phyloP scores from a whole-genome alignment of 192 early-diverging fungal species.

The Coemansia sp. region DNA sequence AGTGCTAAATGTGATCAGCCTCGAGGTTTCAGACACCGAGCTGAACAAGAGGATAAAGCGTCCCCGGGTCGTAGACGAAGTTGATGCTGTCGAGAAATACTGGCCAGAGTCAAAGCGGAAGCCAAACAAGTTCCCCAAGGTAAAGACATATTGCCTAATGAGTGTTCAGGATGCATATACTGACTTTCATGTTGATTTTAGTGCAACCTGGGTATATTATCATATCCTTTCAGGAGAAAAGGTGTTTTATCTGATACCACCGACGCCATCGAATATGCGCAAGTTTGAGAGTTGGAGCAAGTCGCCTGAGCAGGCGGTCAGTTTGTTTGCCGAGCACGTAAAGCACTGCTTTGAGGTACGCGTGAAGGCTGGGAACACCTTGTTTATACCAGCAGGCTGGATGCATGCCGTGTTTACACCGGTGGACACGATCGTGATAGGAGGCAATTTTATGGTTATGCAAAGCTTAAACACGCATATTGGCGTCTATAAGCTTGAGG shows the following conservation, averaged over 20 bases:
- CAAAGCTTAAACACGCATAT: slow-evolving; percentile 80
- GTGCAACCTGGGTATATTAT: slow-evolving; percentile 86
- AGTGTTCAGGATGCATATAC: slow-evolving; percentile 89
- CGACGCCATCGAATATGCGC: slow-evolving; percentile 78
- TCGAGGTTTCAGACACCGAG: slow-evolving; percentile 78
- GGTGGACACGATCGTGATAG: slow-evolving; percentile 83
- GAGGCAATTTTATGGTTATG: slow-evolving; percentile 82
- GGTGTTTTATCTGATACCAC: slow-evolving; percentile 86
- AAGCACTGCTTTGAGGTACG: slow-evolving; percentile 76
- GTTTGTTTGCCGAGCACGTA: slow-evolving; percentile 83
- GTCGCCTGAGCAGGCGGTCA: slow-evolving; percentile 68
- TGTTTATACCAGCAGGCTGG: slow-evolving; percentile 96
- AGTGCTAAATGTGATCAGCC: slow-evolving; percentile 84
- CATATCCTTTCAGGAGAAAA: slow-evolving; percentile 86
- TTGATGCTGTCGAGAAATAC: slow-evolving; percentile 86
- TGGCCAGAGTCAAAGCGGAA: slow-evolving; percentile 72
- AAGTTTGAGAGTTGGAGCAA: slow-evolving; percentile 90
- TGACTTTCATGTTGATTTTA: slow-evolving; percentile 89
- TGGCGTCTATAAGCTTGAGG: slow-evolving; percentile 72
- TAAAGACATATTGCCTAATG: slow-evolving; percentile 93
- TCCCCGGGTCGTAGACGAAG: slow-evolving; percentile 76
- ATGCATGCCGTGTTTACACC: slow-evolving; percentile 94
- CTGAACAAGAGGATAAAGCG: slow-evolving; percentile 68
- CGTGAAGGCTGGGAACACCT: slow-evolving; percentile 78
- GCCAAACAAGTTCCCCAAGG: slow-evolving; percentile 75